Percentiles rank a stretch among this genome's conserved stretches.
Conservation (phyloP, 1,284 basidiomycete species). For the Malassezia globosa region DNA sequence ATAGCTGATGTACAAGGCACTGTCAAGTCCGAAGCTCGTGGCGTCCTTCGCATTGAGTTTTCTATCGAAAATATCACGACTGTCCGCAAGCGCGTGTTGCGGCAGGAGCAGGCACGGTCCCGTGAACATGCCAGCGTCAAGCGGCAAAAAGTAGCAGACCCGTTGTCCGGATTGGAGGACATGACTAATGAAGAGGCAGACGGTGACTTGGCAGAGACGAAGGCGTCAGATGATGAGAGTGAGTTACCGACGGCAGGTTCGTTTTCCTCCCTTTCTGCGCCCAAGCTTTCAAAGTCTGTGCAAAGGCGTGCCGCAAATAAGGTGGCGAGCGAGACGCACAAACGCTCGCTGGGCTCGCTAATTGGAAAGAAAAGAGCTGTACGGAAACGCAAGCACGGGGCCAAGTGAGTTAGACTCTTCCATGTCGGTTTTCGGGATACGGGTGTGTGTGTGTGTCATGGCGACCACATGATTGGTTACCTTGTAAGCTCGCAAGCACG, state of each 20-base stretch:
- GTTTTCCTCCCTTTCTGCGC: no score
- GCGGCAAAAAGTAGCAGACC: conserved; percentile 13
- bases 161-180: no score
- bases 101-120: conserved; percentile 26
- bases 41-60: conserved; percentile 41
- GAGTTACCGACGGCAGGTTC: no score
- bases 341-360: conserved; percentile 26
- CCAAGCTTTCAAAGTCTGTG: no score
- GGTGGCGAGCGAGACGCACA: not conserved
- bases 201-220: no score
- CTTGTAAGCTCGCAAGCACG: no score
- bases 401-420: not conserved
- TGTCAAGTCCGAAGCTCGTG: conserved; percentile 34
- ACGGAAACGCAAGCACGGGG: conserved; percentile 17
- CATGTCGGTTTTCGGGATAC: no score
- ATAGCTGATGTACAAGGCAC: conserved; percentile 23
- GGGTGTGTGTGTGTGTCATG: no score
- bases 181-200: no score
- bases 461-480: no score
- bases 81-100: conserved; percentile 31
- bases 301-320: no score
- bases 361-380: conserved; percentile 41
- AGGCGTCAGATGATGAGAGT: no score
- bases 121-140: conserved; percentile 22
- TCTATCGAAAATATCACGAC: conserved; percentile 42